Conservation (phyloP, 2,329 filamentous ascomycete genomes). For the Talaromyces rugulosus region DNA sequence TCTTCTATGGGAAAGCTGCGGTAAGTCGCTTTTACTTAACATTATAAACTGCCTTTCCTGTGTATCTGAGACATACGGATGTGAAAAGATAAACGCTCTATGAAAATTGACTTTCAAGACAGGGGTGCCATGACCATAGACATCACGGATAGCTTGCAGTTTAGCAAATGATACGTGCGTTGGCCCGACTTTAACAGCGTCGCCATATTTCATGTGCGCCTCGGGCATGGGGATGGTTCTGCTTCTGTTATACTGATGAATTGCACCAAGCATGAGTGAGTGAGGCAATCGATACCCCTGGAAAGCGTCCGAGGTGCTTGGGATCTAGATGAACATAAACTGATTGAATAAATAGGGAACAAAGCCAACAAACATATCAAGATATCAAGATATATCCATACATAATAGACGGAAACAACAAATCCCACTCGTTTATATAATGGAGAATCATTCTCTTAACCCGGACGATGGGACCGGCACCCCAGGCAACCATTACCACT, state of each 20-base stretch:
- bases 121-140: constrained; percentile 29
- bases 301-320: not conserved
- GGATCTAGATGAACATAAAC: not conserved
- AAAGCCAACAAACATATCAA: not conserved
- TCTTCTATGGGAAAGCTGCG: constrained; percentile 28
- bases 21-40: constrained; percentile 29
- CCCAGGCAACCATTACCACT: no score
- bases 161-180: constrained; percentile 6
- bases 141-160: constrained; percentile 18
- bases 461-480: no score
- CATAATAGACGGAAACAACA: not conserved
- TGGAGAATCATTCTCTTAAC: no score
- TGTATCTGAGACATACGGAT: constrained; percentile 28
- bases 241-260: not conserved
- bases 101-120: constrained; percentile 28
- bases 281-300: not conserved
- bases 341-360: not conserved
- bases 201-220: not conserved
- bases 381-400: not conserved
- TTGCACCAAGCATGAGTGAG: not conserved
- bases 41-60: constrained; percentile 25
- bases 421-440: no score
- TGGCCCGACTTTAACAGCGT: constrained; percentile 8
- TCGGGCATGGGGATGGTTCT: not conserved
- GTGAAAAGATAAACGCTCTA: constrained; percentile 19